A percentile compares a stretch with the other conserved stretches of the same genome.
Evolutionary conservation across 108 stramenopile species (phyloP).

Genomic region (Nannochloropsis gaditana): DNA sequence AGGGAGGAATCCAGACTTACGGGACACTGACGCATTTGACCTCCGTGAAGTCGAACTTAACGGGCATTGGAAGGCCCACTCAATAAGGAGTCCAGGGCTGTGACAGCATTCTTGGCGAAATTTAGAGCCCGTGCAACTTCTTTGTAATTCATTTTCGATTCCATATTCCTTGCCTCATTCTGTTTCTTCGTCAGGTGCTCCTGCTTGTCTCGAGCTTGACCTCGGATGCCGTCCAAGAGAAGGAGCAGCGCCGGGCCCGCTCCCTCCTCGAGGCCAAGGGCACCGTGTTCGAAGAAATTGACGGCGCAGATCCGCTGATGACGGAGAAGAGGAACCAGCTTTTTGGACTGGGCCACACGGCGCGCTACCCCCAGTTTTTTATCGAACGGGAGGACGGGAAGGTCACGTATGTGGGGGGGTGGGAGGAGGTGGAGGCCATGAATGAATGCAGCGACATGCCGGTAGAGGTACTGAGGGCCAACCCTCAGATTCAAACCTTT

Average conservation of each 20-base stretch:
- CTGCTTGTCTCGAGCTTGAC: not conserved
- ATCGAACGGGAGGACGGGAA: not conserved
- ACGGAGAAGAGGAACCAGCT: not conserved
- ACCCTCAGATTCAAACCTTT: not conserved
- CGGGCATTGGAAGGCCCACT: too few species aligned
- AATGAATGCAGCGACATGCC: conserved; percentile 14
- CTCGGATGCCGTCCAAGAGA: not conserved
- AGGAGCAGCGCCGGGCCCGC: not conserved
- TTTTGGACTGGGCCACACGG: not conserved
- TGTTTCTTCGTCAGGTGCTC: not conserved
- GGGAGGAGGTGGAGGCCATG: conserved; percentile 4
- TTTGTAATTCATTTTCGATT: too few species aligned
- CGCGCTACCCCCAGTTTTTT: conserved; percentile 5
- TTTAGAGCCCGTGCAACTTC: too few species aligned
- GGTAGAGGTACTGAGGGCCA: not conserved
- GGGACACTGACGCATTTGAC: too few species aligned
- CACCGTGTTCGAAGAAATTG: not conserved
- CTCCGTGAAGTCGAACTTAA: too few species aligned
- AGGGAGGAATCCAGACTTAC: too few species aligned
- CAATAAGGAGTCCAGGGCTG: too few species aligned
- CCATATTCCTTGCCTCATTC: not conserved
- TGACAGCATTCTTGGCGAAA: too few species aligned
- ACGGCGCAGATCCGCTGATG: not conserved
- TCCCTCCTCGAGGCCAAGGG: not conserved
- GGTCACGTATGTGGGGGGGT: not conserved